Base-by-base conservation (phyloP, 2,329 filamentous ascomycete genomes). In the Ophiostoma ips region DNA sequence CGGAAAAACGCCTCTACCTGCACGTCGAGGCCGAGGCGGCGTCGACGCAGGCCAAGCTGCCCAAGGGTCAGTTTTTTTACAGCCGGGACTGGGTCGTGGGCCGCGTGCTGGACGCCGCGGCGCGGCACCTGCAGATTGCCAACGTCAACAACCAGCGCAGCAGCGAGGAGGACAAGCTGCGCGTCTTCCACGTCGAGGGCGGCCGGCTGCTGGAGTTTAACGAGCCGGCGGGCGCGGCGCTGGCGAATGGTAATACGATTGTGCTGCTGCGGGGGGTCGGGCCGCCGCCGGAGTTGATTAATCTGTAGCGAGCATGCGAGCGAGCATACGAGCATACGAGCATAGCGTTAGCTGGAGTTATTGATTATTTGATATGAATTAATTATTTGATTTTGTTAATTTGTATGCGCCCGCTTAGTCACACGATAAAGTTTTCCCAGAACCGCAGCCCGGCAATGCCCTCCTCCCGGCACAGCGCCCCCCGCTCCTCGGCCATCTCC, bases 401-500 rank as follows among this genome's bases (percentile, higher is more conserved):
- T n/a, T n/a, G n/a, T n/a, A n/a, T n/a, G n/a, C n/a, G n/a, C n/a
- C n/a, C n/a, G n/a, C n/a, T n/a, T n/a, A n/a, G n/a, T n/a, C n/a
- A n/a, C n/a, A 37, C 35, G 11, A 54, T 52, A 24, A 54, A 76
- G 60, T 98, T 98, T 66, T 85, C 81, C 92, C 92, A 98, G 64
- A 94, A 98, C 59, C 83, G 83, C 44, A 94, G 71, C 0, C 92
- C 92, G 63, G 95, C 89, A 13, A 96, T 78, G 5, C 87, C 83
- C 59, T 94, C 89, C 63, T 98, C 92, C 45, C 92, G 81, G 63
- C 90, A 96, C 18, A 98, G 64, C 3, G 81, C 79, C 0, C 92
- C 92, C 50, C 77, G 79, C 63, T 96, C 90, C 64, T 98, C 92
- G 0, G 89, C 89, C 90, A 98, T 95, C 62, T 95, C 86, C 12